Evolutionary conservation across 1,284 basidiomycete species (phyloP).

Genomic region (Heterobasidion parviporum): DNA sequence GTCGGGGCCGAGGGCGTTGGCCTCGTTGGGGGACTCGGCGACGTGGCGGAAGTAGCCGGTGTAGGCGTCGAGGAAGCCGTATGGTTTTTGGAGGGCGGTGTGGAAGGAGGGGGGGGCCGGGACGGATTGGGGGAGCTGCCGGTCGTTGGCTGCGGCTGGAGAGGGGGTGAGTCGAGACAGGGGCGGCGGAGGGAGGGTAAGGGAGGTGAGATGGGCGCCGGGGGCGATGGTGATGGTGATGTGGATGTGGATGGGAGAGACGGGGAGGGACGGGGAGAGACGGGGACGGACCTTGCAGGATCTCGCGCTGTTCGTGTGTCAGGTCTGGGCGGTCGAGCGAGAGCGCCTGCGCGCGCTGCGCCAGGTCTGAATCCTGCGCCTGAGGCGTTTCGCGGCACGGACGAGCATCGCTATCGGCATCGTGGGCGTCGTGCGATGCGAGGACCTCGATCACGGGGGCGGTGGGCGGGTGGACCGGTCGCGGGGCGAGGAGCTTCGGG

Average conservation of each 20-base stretch:
- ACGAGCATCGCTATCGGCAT: slow-evolving; percentile 20
- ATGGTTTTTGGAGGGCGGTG: slow-evolving; percentile 37
- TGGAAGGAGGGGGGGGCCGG: slow-evolving; percentile 31
- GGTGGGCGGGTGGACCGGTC: slow-evolving; percentile 24
- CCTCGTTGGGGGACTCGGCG: slow-evolving; percentile 65
- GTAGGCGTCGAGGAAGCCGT: slow-evolving; percentile 69
- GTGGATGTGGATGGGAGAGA: not conserved
- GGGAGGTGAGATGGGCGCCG: too few species aligned
- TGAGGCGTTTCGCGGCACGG: too few species aligned
- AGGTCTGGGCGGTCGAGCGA: slow-evolving; percentile 23
- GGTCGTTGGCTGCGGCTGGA: slow-evolving; percentile 68
- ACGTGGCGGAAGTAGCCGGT: slow-evolving; percentile 67
- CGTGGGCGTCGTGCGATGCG: slow-evolving; percentile 24
- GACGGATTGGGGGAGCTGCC: slow-evolving; percentile 61
- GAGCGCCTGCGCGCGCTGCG: slow-evolving; percentile 27
- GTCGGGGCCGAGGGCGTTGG: slow-evolving; percentile 66
- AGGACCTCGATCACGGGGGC: slow-evolving; percentile 63
- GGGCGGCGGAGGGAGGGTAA: slow-evolving; percentile 4
- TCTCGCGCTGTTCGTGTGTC: slow-evolving; percentile 39
- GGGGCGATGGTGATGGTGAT: not conserved
- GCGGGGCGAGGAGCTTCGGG: slow-evolving; percentile 65
- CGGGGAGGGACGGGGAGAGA: not conserved
- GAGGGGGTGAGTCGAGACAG: not conserved
- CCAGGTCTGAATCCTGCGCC: slow-evolving; percentile 34
- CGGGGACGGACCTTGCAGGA: slow-evolving; percentile 43